Percentiles rank a stretch among this genome's conserved stretches.
These are phyloP conservation scores for Phaeosphaeriaceae sp. DNA, from an alignment of 2,329 filamentous ascomycete species.

Conservation along the genomic window DNA sequence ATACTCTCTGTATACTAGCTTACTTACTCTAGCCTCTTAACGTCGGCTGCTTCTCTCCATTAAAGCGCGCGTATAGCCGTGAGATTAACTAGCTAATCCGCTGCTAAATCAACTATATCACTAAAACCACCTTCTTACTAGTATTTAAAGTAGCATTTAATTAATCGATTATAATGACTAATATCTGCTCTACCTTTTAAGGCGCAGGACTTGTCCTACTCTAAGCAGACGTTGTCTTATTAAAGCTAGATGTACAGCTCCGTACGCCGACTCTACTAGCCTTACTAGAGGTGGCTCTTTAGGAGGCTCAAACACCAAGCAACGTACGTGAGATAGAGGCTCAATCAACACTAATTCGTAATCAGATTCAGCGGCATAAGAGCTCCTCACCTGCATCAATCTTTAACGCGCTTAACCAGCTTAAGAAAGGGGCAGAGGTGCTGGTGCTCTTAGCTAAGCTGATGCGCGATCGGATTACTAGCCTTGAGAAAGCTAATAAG, in stretches of 20 bases:
- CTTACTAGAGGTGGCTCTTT: too few relatives aligned
- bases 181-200: conserved; percentile 34
- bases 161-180: conserved; percentile 29
- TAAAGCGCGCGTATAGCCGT: neutral
- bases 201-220: conserved; percentile 36
- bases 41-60: conserved; percentile 49
- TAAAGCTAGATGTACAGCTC: too few relatives aligned
- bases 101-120: neutral
- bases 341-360: neutral
- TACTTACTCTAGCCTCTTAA: conserved; percentile 50
- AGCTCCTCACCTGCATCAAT: neutral
- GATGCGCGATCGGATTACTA: too few relatives aligned
- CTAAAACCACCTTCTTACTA: too few relatives aligned
- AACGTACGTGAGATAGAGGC: neutral
- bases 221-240: too few relatives aligned
- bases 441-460: neutral
- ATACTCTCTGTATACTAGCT: conserved; percentile 46
- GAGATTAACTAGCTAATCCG: too few relatives aligned
- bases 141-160: conserved; percentile 31
- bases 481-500: too few relatives aligned
- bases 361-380: neutral
- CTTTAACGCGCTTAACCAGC: neutral
- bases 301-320: neutral
- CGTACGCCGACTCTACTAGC: too few relatives aligned
- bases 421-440: neutral